A percentile compares a stretch with the other conserved stretches of the same genome.
These are phyloP conservation scores for Entomortierella lignicola DNA, from an alignment of 192 early-diverging fungal species.

Conservation along the genomic window DNA sequence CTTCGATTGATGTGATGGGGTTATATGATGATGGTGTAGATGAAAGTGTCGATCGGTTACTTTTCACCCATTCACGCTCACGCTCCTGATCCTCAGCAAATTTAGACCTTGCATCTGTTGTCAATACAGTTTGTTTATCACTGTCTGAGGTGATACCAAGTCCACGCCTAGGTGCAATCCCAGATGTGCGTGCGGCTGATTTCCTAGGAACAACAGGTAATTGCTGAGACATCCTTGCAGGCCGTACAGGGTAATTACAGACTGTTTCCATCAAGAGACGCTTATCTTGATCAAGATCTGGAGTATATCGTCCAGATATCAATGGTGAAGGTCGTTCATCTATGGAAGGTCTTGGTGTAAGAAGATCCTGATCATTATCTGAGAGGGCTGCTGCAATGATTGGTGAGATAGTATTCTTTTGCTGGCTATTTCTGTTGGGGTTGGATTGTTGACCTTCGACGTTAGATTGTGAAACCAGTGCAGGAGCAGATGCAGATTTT, in stretches of 20 bases:
- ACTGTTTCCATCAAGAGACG: background rate
- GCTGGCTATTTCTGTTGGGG: background rate
- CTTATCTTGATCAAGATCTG: background rate
- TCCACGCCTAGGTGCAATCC: conserved; percentile 14
- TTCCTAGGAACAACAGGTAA: conserved; percentile 6
- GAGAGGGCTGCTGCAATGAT: background rate
- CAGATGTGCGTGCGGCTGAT: conserved; percentile 14
- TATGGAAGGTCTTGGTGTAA: background rate
- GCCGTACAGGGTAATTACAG: conserved; percentile 6
- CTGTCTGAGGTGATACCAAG: conserved; percentile 12
- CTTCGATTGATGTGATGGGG: background rate
- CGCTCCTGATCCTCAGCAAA: conserved; percentile 8
- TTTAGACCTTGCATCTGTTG: background rate
- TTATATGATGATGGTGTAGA: background rate
- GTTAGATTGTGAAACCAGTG: conserved; percentile 18
- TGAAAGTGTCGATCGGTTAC: conserved; percentile 1
- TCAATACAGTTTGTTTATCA: background rate
- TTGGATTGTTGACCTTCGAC: background rate
- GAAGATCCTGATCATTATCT: background rate
- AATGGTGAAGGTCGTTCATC: background rate
- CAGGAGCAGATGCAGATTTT: conserved; percentile 18
- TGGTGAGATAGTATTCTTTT: background rate
- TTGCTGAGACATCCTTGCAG: conserved; percentile 2
- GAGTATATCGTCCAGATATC: background rate
- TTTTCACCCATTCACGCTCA: conserved; percentile 14